These are phyloP conservation scores for Dalbergia oliveri DNA, from an alignment of 306 rosid species.

Conservation along the genomic window DNA sequence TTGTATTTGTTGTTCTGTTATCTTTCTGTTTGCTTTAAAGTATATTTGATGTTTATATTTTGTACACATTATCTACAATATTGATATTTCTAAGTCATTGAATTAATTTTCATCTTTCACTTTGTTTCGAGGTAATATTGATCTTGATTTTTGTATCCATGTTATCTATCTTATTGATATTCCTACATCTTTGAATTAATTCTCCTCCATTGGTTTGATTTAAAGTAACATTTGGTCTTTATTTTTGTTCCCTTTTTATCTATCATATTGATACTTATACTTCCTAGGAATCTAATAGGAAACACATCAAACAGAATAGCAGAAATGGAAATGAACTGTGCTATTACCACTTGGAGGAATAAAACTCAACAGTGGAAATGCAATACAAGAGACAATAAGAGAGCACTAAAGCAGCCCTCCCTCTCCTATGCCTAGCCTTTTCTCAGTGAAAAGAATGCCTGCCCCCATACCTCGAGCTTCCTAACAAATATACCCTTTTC, in stretches of 20 bases:
- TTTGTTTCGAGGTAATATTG: constrained; percentile 17
- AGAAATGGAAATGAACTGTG: no score
- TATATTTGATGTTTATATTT: not conserved
- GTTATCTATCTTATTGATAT: not conserved
- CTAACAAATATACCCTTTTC: no score
- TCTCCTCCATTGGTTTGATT: constrained; percentile 20
- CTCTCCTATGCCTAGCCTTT: no score
- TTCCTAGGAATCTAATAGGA: not conserved
- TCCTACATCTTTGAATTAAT: not conserved
- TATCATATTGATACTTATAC: no score
- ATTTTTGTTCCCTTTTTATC: not conserved
- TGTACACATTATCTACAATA: constrained; percentile 1
- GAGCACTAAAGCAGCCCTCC: no score
- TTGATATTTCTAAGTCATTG: not conserved
- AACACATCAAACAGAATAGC: no score
- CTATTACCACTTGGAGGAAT: no score
- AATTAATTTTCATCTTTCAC: not conserved
- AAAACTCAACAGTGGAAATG: no score
- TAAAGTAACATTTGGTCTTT: constrained; percentile 12
- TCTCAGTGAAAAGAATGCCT: no score
- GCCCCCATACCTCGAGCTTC: no score
- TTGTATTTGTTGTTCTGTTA: constrained; percentile 18
- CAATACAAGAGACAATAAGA: no score
- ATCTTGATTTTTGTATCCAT: not conserved
- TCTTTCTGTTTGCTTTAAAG: constrained; percentile 18